phyloP scores from a whole-genome alignment of 257 asterid species.

The Forsythia suspensa region DNA sequence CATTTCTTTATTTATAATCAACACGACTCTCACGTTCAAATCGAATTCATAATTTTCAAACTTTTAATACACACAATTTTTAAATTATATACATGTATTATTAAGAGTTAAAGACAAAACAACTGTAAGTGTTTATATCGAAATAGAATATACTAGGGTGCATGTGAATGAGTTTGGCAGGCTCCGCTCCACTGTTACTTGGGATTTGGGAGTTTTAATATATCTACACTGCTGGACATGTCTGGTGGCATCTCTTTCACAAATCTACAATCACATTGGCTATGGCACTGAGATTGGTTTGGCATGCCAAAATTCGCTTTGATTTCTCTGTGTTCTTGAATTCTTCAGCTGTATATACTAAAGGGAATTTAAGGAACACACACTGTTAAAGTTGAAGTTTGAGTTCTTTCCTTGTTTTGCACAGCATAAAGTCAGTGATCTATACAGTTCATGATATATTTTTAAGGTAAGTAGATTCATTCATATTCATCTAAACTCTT shows the following conservation, averaged over 20 bases:
- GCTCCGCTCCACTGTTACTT: conserved; percentile 34
- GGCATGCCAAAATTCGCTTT: conserved; percentile 77
- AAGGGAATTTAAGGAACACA: conserved; percentile 6
- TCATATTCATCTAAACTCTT: background rate
- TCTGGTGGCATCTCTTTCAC: conserved; percentile 51
- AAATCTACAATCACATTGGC: conserved; percentile 47
- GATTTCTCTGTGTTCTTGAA: conserved; percentile 54
- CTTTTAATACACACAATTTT: too few relatives aligned
- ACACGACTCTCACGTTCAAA: too few relatives aligned
- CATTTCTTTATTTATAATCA: too few relatives aligned
- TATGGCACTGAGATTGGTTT: conserved; percentile 66
- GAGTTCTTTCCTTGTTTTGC: background rate
- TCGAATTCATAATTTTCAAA: too few relatives aligned
- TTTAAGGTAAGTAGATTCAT: background rate
- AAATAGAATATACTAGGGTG: conserved; percentile 12
- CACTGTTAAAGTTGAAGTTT: conserved; percentile 12
- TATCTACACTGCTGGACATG: conserved; percentile 41
- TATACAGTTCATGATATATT: background rate
- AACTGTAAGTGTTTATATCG: background rate
- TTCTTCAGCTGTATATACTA: conserved; percentile 46
- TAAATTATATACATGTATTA: too few relatives aligned
- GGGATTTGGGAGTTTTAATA: background rate
- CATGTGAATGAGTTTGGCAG: conserved; percentile 34
- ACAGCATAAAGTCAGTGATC: background rate
- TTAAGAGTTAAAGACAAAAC: background rate